phyloP scores from a whole-genome alignment of 2,329 filamentous ascomycete species.

The Nakataea oryzae region DNA sequence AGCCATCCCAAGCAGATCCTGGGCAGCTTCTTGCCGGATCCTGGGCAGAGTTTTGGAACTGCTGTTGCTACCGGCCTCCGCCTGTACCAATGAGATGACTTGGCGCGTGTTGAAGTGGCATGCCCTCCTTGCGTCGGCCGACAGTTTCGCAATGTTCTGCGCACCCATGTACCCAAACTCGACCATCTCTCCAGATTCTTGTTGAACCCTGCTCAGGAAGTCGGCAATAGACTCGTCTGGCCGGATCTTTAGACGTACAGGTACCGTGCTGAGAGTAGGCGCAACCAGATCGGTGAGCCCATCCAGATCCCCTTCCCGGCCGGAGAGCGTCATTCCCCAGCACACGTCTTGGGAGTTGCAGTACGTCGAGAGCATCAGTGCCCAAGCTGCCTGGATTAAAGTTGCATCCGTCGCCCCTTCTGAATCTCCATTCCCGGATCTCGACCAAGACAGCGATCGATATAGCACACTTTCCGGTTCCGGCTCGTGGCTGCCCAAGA shows the following conservation, averaged over 20 bases:
- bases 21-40: neutral
- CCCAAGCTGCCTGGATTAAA: slow-evolving; percentile 49
- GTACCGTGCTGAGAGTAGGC: slow-evolving; percentile 50
- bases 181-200: slow-evolving; percentile 23
- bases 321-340: slow-evolving; percentile 49
- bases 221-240: slow-evolving; percentile 30
- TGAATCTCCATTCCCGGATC: neutral
- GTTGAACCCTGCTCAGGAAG: slow-evolving; percentile 21
- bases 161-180: slow-evolving; percentile 54
- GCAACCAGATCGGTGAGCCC: slow-evolving; percentile 45
- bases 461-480: neutral
- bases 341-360: slow-evolving; percentile 40
- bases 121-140: neutral
- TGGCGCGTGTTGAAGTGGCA: neutral
- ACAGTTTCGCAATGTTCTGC: slow-evolving; percentile 34
- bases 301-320: slow-evolving; percentile 36
- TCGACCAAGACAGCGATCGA: neutral
- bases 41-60: no score
- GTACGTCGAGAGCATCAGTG: slow-evolving; percentile 41
- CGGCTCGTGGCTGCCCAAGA: neutral
- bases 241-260: slow-evolving; percentile 36
- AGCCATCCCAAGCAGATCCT: neutral
- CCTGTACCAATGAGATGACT: neutral
- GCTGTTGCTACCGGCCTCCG: no score
- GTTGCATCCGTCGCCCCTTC: slow-evolving; percentile 18